phyloP scores from a whole-genome alignment of 108 stramenopile genomes.

The Cylindrotheca fusiformis region DNA sequence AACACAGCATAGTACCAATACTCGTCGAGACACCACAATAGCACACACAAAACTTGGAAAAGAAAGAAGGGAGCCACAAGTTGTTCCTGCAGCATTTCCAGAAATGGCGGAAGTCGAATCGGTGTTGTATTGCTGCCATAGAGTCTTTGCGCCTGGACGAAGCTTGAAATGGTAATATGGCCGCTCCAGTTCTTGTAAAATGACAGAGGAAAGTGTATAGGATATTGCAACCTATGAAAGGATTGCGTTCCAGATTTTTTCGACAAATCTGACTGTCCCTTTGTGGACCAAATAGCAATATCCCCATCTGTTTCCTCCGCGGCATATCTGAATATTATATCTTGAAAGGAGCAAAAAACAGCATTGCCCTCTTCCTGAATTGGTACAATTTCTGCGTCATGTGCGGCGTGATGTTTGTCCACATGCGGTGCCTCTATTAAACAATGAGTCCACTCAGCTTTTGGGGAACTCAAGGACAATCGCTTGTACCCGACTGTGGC shows the following conservation, averaged over 20 bases:
- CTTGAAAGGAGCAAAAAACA: constrained; percentile 36
- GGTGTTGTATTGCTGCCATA: constrained; percentile 86
- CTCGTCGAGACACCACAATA: constrained; percentile 96
- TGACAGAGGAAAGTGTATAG: constrained; percentile 56
- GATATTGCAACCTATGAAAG: constrained; percentile 64
- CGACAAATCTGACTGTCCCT: background rate
- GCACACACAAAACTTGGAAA: constrained; percentile 97
- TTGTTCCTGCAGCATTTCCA: constrained; percentile 86
- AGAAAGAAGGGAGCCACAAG: constrained; percentile 94
- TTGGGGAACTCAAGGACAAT: background rate
- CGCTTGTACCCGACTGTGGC: constrained; percentile 38
- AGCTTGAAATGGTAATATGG: constrained; percentile 22
- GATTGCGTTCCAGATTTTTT: constrained; percentile 12
- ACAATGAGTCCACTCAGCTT: constrained; percentile 31
- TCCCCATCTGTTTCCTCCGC: constrained; percentile 21
- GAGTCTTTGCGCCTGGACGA: constrained; percentile 29
- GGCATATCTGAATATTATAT: constrained; percentile 41
- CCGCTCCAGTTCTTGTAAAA: constrained; percentile 71
- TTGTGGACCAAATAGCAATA: constrained; percentile 24
- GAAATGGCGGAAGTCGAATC: constrained; percentile 87
- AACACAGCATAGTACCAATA: constrained; percentile 97
- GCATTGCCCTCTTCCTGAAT: constrained; percentile 6
- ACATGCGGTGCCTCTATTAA: constrained; percentile 33
- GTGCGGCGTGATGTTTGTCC: constrained; percentile 21
- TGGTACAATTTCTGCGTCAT: constrained; percentile 23